These are phyloP conservation scores for Falciphora oryzae DNA, from an alignment of 2,329 filamentous ascomycete genomes.

Conservation along the genomic window DNA sequence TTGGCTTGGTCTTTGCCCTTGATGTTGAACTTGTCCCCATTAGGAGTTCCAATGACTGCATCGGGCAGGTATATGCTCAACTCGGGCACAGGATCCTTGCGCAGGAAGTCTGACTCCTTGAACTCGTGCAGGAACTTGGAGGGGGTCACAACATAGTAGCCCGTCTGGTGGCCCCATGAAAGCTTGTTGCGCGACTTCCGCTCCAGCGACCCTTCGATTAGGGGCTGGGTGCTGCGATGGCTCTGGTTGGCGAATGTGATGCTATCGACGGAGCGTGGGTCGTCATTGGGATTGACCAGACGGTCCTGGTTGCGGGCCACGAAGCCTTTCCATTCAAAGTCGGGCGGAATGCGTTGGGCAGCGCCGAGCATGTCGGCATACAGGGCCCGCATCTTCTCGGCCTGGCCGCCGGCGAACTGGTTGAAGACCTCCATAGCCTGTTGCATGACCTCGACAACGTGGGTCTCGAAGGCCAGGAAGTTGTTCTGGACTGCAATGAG, in stretches of 20 bases:
- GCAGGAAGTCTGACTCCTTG: conserved; percentile 76
- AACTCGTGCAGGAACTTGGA: conserved; percentile 92
- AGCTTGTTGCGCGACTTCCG: conserved; percentile 86
- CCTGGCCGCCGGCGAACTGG: conserved; percentile 71
- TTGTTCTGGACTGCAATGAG: conserved; percentile 86
- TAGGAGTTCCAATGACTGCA: conserved; percentile 66
- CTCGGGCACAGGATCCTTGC: conserved; percentile 73
- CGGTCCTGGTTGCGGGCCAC: conserved; percentile 61
- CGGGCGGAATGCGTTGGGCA: conserved; percentile 68
- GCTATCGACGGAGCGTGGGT: conserved; percentile 65
- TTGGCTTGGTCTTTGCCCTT: conserved; percentile 91
- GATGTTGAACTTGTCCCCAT: conserved; percentile 82
- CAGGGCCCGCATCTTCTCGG: conserved; percentile 74
- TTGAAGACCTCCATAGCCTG: conserved; percentile 78
- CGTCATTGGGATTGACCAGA: conserved; percentile 71
- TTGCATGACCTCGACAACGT: conserved; percentile 78
- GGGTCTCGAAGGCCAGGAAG: conserved; percentile 80
- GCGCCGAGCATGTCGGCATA: conserved; percentile 78
- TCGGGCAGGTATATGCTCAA: conserved; percentile 89
- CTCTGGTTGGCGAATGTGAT: conserved; percentile 86
- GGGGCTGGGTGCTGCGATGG: conserved; percentile 69
- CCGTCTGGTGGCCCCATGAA: conserved; percentile 66
- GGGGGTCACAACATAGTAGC: conserved; percentile 87
- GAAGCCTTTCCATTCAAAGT: conserved; percentile 93
- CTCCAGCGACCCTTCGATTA: conserved; percentile 85